Conservation (phyloP, 352 stramenopile species). For the Pythium chondricola region DNA sequence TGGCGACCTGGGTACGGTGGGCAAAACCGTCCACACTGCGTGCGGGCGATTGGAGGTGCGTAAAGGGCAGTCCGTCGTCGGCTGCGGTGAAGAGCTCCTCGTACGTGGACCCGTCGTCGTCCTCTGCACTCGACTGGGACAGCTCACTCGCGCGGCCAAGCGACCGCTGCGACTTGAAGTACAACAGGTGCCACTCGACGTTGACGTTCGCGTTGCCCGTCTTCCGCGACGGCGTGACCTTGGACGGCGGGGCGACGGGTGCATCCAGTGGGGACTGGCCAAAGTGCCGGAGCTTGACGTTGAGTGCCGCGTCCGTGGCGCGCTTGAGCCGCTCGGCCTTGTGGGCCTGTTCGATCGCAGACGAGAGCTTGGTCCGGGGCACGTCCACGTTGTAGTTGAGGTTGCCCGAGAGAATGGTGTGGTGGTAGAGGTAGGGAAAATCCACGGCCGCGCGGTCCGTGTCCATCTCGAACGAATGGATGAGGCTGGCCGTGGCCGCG, state of each 20-base stretch:
- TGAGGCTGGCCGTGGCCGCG: constrained; percentile 43
- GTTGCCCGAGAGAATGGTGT: constrained; percentile 78
- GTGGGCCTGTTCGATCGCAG: constrained; percentile 63
- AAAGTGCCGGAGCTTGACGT: constrained; percentile 48
- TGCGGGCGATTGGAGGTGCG: constrained; percentile 43
- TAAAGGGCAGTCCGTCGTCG: constrained; percentile 59
- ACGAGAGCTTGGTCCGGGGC: constrained; percentile 23
- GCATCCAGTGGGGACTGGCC: constrained; percentile 5
- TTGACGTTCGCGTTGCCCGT: constrained; percentile 26
- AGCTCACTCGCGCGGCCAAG: constrained; percentile 28
- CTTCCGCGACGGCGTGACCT: too few species aligned
- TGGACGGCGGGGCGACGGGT: too few species aligned
- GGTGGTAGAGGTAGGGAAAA: constrained; percentile 81
- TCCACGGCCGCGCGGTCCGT: constrained; percentile 64
- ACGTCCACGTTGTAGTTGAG: constrained; percentile 75
- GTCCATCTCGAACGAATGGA: constrained; percentile 81
- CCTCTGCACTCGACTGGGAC: constrained; percentile 22
- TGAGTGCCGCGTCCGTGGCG: constrained; percentile 52
- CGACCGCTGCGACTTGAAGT: constrained; percentile 35
- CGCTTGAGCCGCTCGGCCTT: constrained; percentile 60
- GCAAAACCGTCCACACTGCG: too few species aligned
- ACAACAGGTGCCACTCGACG: constrained; percentile 45
- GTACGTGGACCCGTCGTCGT: constrained; percentile 40
- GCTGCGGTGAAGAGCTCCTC: constrained; percentile 42
- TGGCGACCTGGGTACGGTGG: too few species aligned